Percentiles rank a stretch among this genome's conserved stretches.
phyloP scores from a whole-genome alignment of 2,329 filamentous ascomycete species.

The Chrysoporthe deuterocubensis region DNA sequence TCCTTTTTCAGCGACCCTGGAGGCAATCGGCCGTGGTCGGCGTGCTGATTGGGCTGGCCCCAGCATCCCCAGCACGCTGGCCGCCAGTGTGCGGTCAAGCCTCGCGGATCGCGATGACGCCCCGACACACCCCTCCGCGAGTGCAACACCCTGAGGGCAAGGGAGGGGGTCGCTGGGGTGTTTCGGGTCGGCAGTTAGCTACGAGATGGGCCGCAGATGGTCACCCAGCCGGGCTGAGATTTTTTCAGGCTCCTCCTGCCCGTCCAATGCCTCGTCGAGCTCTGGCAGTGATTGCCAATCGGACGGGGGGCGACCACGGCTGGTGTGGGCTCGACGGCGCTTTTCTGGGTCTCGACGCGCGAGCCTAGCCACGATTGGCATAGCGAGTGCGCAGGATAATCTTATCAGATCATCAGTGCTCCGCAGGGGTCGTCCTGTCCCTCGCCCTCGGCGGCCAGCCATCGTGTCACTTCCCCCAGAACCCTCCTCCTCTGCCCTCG shows the following conservation, averaged over 20 bases:
- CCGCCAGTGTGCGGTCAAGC: no score
- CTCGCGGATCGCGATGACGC: constrained; percentile 1
- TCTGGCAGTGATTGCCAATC: constrained; percentile 8
- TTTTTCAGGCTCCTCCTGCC: constrained; percentile 5
- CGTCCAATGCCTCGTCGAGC: constrained; percentile 19
- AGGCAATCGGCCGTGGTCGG: background rate
- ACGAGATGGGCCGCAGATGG: constrained; percentile 8
- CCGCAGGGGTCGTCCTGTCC: background rate
- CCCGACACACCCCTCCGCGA: background rate
- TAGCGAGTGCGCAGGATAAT: constrained; percentile 21
- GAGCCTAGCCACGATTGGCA: constrained; percentile 14
- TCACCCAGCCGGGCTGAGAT: constrained; percentile 14
- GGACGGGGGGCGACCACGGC: background rate
- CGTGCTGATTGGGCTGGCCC: background rate
- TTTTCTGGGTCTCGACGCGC: background rate
- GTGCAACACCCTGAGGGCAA: background rate
- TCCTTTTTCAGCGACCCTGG: background rate
- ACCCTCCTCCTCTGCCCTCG: background rate
- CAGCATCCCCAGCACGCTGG: no score
- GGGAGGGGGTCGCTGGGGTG: background rate
- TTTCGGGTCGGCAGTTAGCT: constrained; percentile 1
- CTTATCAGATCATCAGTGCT: constrained; percentile 28
- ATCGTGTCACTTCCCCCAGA: constrained; percentile 6
- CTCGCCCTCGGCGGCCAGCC: background rate
- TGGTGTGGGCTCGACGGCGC: background rate